Conservation (phyloP, 495 filamentous ascomycete genomes). For the Hypoxylon cercidicola region DNA sequence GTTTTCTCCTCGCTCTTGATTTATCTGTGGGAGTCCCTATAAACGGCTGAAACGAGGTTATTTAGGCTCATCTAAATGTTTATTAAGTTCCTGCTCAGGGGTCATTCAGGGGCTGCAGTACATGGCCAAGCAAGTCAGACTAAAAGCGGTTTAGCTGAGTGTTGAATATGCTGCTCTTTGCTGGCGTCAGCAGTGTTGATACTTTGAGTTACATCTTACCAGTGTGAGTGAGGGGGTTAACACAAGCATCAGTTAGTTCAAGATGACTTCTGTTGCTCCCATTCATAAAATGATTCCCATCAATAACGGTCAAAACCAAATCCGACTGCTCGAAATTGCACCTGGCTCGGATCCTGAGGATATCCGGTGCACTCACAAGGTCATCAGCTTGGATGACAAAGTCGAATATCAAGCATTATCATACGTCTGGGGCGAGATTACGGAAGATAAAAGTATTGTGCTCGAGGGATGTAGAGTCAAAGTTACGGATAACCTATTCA, state of each 20-base stretch:
- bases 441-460: conserved; percentile 11
- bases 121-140: no score
- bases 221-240: not conserved
- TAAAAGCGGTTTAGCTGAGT: no score
- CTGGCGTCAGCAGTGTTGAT: no score
- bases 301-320: conserved; percentile 15
- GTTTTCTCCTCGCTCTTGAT: no score
- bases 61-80: no score
- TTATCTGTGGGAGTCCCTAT: no score
- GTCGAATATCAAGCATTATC: conserved; percentile 48
- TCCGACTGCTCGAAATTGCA: conserved; percentile 30
- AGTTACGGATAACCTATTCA: conserved; percentile 33
- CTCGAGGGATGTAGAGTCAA: conserved; percentile 25
- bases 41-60: no score
- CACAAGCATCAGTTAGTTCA: not conserved
- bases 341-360: conserved; percentile 17
- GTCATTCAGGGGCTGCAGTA: no score
- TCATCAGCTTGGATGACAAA: conserved; percentile 9
- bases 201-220: not conserved
- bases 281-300: conserved; percentile 10
- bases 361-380: conserved; percentile 23
- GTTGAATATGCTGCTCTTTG: no score
- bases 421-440: conserved; percentile 48
- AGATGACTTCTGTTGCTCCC: no score
- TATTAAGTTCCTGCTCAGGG: no score